phyloP scores from a whole-genome alignment of 345 rosid species.

The Boechera stricta region DNA sequence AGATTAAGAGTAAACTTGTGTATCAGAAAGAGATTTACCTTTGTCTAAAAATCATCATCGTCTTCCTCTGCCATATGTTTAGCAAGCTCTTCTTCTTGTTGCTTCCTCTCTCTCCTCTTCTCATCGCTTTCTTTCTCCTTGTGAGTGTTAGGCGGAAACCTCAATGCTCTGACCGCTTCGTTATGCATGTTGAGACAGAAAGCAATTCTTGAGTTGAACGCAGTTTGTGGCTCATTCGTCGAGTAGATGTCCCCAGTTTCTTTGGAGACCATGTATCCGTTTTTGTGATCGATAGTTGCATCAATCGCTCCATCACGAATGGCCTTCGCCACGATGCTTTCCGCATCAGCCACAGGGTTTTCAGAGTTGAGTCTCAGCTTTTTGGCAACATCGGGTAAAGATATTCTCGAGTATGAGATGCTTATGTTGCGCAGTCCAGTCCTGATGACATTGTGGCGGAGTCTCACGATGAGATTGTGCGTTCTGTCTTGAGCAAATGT shows the following conservation, averaged over 20 bases:
- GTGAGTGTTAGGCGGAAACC: constrained; percentile 80
- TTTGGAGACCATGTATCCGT: constrained; percentile 81
- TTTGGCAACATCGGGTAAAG: constrained; percentile 72
- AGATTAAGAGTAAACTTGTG: not conserved
- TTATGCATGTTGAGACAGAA: constrained; percentile 95
- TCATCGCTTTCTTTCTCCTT: constrained; percentile 93
- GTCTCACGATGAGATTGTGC: constrained; percentile 71
- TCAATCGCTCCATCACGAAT: constrained; percentile 88
- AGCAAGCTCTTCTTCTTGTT: constrained; percentile 91
- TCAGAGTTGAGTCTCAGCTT: constrained; percentile 68
- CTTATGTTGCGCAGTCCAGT: constrained; percentile 80
- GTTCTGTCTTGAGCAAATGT: constrained; percentile 72
- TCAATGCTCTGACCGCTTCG: constrained; percentile 78
- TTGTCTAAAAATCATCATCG: constrained; percentile 69
- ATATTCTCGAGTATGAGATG: constrained; percentile 79
- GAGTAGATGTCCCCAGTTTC: constrained; percentile 93
- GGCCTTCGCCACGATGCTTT: constrained; percentile 85
- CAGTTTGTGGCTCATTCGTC: constrained; percentile 84
- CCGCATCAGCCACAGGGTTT: constrained; percentile 79
- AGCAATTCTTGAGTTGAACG: constrained; percentile 85
- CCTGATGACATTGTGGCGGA: constrained; percentile 86
- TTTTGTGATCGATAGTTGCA: constrained; percentile 74
- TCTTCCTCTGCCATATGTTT: constrained; percentile 93
- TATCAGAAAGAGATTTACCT: not conserved
- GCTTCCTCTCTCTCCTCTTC: constrained; percentile 88